Evolutionary conservation across 1,139 yeast genomes (phyloP), one percentile per base, ranked within the genome.

Genomic region (Candida frijolesensis): DNA sequence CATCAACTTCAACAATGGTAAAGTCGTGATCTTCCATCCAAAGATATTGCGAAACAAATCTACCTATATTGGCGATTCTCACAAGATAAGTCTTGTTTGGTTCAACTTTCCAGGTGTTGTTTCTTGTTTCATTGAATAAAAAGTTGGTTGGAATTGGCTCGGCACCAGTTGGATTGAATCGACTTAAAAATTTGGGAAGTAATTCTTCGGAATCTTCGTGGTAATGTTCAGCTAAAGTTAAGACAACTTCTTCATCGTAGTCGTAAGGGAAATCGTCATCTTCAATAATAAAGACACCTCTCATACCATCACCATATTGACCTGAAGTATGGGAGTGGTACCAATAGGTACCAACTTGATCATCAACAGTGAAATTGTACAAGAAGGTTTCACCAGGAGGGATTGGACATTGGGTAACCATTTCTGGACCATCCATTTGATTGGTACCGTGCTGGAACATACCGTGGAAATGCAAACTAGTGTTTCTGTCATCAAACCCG

Each of bases 161-260:
- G 38, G 89, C 90, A 50, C 95, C 95, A 1, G 92, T 86, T 32
- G 95, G 95, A 58, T 87, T 87, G 62, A 79, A 87, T 55, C 86
- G 68, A 46, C 78, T 77, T 62, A 85, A 66, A 65, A 86, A 87
- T 35, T 68, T 65, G 9, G 67, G 59, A 49, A 74, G 66, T 42
- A 85, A 70, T 1, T 67, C 74, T 15, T 71, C 70, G 50, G 82
- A 74, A 42, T 76, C 68, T 29, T 73, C 66, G 59, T 84, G 89
- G 62, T 87, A 87, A 70, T 85, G 79, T 57, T 87, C 95, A 40
- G 82, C 65, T 19, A 87, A 59, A 9, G 83, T 72, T 48, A 86
- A 69, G 7, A 75, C 68, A 52, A 80, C 74, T 58, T 87, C 89
- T 58, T 84, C 82, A 61, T 86, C 92, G 54, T 76, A 85, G 11